Evolutionary conservation across 2,329 filamentous ascomycete species (phyloP), one percentile per base, ranked within the genome.

Genomic region (Lojkania enalia): DNA sequence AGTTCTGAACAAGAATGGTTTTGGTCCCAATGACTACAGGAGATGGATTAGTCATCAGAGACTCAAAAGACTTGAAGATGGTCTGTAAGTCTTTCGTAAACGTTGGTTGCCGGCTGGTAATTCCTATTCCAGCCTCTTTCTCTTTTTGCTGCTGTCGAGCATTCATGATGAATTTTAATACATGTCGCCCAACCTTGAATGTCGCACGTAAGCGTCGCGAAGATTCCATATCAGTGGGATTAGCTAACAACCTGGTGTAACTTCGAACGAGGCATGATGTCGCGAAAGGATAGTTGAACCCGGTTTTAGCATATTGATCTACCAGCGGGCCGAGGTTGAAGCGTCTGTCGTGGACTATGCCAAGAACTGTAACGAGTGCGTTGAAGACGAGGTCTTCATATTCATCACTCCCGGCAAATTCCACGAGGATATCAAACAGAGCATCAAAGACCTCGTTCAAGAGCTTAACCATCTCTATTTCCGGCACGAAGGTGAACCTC

Each of bases 401-500:
- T 63, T 95, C 89, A 53, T 95, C 89, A 54, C 90, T 90, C 7
- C 89, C 90, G n/a, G 89, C 84, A 61, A 95, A 86, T 57, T 96
- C 90, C 20, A 95, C 88, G 20, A 97, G 76, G 20, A 96, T 90
- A 4, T 89, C 87, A 64, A 99, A 99, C 1, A 99, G 80, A 0
- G 90, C 84, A 67, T 96, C 89, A 41, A 99, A 86, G 1, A 97
- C 90, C 58, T 95, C 87, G 51, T 82, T 87, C 5, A 97, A 75
- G 31, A 97, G 80, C 74, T 97, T 99, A 51, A 99, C 94, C 23
- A 99, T 88, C 71, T 99, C 95, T 44, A 97, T 96, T 66, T 99
- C 94, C 0, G 94, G 88, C 0, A 99, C 91, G 55, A 97, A 97
- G 15, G 91, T 85, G 37, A 97, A 82, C 55, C 91, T 85, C 64